Evolutionary conservation across 257 asterid species (phyloP), one percentile per base, ranked within the genome.

Genomic region (Solanum tarijense): DNA sequence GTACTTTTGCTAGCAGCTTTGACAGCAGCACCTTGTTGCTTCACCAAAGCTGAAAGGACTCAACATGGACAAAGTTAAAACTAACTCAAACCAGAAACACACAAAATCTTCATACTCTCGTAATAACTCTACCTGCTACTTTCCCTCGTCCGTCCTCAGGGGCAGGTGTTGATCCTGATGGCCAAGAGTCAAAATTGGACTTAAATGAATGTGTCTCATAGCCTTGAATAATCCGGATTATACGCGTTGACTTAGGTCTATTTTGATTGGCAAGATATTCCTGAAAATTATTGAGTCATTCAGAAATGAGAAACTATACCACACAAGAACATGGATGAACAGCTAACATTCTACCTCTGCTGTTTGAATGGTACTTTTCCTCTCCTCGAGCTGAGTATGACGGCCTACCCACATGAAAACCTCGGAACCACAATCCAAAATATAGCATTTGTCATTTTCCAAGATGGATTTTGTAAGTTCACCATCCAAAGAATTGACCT

Each of bases 71-170:
- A 88, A 84, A 83, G 34, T 75, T 71, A 29, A 21, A 72, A 13
- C 46, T 12, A 12, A 58, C 25, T 71, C 88, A 14, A 20, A 29
- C 21, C 62, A 31, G 43, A 4, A n/a, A 32, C 34, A 31, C 60
- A 71, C 39, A 16, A n/a, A 78, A 52, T n/a, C 89, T 79, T 68
- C 88, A 75, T 66, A 83, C 86, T 32, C 27, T 12, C 62, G 9
- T 43, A 35, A 46, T 75, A 79, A 88, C 83, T 88, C 82, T 89
- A 96, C 99, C 99, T 88, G 99, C 99, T 35, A 97, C 99, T 93
- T 96, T 97, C 73, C 98, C 99, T 88, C 99, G 94, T 88, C 99
- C 99, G 89, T 96, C 99, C 92, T 97, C 99, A 89, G 98, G 90
- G 93, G 92, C 96, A 89, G 84, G 88, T 73, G 95, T 93, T 46